These are phyloP conservation scores for Sistotremastrum niveocremeum DNA, from an alignment of 768 basidiomycete species.

Conservation along the genomic window DNA sequence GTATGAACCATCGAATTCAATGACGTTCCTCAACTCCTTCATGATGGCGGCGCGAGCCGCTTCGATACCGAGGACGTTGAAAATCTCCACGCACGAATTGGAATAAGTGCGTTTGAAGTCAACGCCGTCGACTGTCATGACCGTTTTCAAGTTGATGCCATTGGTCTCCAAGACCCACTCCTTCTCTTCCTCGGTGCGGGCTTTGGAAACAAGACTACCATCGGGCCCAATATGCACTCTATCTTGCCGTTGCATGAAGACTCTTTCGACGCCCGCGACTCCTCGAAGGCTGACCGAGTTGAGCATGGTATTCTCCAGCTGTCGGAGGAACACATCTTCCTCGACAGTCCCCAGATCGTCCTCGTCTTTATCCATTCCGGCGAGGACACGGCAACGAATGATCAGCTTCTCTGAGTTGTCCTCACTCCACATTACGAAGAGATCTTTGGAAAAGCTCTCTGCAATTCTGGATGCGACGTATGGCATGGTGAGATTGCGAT, in stretches of 20 bases:
- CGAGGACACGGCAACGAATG: slow-evolving; percentile 88
- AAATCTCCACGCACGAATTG: slow-evolving; percentile 92
- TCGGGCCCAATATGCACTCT: slow-evolving; percentile 50
- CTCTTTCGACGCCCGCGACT: slow-evolving; percentile 79
- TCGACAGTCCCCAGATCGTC: slow-evolving; percentile 63
- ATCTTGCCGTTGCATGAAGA: slow-evolving; percentile 87
- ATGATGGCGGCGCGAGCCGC: slow-evolving; percentile 90
- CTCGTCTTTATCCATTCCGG: slow-evolving; percentile 75
- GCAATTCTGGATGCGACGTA: slow-evolving; percentile 90
- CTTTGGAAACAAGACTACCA: slow-evolving; percentile 41
- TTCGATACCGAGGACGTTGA: slow-evolving; percentile 92
- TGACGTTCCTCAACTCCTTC: slow-evolving; percentile 87
- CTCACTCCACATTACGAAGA: slow-evolving; percentile 98
- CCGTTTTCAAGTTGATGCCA: slow-evolving; percentile 88
- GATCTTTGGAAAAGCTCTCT: slow-evolving; percentile 87
- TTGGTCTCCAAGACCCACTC: slow-evolving; percentile 99
- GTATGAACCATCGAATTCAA: slow-evolving; percentile 98
- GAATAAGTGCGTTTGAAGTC: slow-evolving; percentile 90
- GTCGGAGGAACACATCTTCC: slow-evolving; percentile 93
- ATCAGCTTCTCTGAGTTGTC: slow-evolving; percentile 97
- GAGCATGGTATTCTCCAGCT: slow-evolving; percentile 92
- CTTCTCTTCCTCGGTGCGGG: slow-evolving; percentile 39
- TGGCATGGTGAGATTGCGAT: slow-evolving; percentile 89
- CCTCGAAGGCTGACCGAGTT: slow-evolving; percentile 92
- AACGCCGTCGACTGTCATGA: slow-evolving; percentile 91